Base-by-base conservation (phyloP, 768 basidiomycete species). In the Austroboletus festivus region DNA sequence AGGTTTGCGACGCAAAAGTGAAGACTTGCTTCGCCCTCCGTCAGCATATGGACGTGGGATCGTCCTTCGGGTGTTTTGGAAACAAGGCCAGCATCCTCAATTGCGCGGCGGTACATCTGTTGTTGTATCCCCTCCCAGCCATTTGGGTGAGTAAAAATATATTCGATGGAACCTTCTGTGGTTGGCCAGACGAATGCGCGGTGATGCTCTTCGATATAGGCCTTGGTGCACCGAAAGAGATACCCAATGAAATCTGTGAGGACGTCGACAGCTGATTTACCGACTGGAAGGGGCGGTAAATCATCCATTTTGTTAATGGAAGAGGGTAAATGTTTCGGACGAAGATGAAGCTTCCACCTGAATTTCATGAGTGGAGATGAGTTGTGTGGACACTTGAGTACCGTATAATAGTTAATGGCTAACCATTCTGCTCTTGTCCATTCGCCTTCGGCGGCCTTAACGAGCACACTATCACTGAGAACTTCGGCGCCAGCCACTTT, bases 401-500 rank as follows among this genome's bases (percentile, higher is more conserved):
- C 15, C n/a, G n/a, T n/a, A n/a, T n/a, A n/a, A n/a, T n/a, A 4
- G 20, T 34, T 7, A 33, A 24, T 23, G 21, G 37, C 52, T 13
- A 28, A 60, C 61, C 62, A 55, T 43, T 62, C 59, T 1, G 50
- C 55, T 39, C 10, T 57, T 3, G 39, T 35, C 50, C 50, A 58
- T 21, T 30, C 47, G 37, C 68, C 63, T 6, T 69, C 64, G 35
- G 68, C 63, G 2, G 72, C 74, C 16, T 50, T 44, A 16, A 69
- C 68, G 12, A 64, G 52, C 6, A 63, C 56, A 15, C 57, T 53
- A 26, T 69, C 69, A 16, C 60, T 47, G 24, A 56, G 45, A 0
- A 73, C 73, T 42, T 73, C 74, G 8, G 71, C 71, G 0, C 76
- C 76, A n/a, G 65, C 62, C 0, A 74, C 76, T 31, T 51, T 60